phyloP scores from a whole-genome alignment of 2,329 filamentous ascomycete genomes.

The Verticillium klebahnii region DNA sequence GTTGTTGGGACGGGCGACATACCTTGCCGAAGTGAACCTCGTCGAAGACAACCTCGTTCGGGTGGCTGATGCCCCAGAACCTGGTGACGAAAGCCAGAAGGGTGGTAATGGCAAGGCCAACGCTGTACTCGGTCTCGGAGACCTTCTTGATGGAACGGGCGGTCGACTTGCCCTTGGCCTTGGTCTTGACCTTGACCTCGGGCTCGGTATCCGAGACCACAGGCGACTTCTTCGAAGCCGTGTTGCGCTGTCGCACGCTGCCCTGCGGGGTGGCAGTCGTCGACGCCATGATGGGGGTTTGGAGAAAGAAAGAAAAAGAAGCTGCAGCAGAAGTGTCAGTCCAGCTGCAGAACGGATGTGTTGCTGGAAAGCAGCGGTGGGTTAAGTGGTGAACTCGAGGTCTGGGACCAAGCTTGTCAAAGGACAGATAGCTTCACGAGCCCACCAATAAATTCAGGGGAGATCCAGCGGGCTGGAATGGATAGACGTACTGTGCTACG shows the following conservation, averaged over 20 bases:
- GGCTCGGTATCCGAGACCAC: constrained; percentile 39
- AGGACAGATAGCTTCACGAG: constrained; percentile 4
- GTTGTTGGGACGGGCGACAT: constrained; percentile 21
- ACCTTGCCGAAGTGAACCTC: constrained; percentile 99
- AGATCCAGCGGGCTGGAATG: neutral
- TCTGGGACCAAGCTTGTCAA: neutral
- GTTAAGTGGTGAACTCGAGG: neutral
- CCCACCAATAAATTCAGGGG: constrained; percentile 1
- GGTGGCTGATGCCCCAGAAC: constrained; percentile 95
- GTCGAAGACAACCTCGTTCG: constrained; percentile 96
- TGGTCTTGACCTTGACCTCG: constrained; percentile 36
- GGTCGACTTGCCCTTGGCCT: constrained; percentile 22
- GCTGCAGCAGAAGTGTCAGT: neutral
- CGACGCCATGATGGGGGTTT: constrained; percentile 31
- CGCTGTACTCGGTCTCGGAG: constrained; percentile 79
- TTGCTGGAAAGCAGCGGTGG: neutral
- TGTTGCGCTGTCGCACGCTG: constrained; percentile 56
- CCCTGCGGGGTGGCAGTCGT: constrained; percentile 44
- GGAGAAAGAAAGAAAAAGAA: constrained; percentile 9
- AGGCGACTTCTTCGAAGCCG: constrained; percentile 44
- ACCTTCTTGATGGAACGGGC: constrained; percentile 26
- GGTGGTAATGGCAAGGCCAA: constrained; percentile 74
- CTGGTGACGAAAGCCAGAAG: constrained; percentile 81
- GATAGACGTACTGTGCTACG: neutral
- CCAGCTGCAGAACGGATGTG: neutral